These are phyloP conservation scores for Anethum foeniculum DNA, from an alignment of 140 eudicot species.

Conservation along the genomic window DNA sequence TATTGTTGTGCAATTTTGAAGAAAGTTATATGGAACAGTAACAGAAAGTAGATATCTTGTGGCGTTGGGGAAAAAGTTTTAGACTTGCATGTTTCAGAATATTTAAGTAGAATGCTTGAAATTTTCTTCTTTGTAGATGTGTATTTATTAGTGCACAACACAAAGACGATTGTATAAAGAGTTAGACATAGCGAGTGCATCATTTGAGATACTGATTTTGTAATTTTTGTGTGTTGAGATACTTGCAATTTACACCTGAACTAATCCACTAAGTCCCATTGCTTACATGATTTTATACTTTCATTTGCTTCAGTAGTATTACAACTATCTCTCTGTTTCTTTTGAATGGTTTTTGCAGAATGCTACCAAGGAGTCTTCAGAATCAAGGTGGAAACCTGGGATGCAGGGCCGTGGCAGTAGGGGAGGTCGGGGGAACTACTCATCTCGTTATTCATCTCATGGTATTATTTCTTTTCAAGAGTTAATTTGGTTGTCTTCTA, in stretches of 20 bases:
- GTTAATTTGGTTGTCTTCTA: neutral
- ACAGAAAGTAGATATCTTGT: neutral
- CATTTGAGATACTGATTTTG: neutral
- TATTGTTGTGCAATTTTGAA: neutral
- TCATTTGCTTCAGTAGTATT: neutral
- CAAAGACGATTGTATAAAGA: neutral
- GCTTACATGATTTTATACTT: neutral
- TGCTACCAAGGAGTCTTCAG: slow-evolving; percentile 54
- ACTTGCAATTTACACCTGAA: neutral
- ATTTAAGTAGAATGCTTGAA: neutral
- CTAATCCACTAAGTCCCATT: neutral
- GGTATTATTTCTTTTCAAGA: slow-evolving; percentile 29
- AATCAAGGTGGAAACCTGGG: slow-evolving; percentile 61
- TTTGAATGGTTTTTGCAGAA: slow-evolving; percentile 27
- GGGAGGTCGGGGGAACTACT: slow-evolving; percentile 48
- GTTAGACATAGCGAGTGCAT: neutral
- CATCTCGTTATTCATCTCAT: slow-evolving; percentile 38
- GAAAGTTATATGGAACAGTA: neutral
- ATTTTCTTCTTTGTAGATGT: neutral
- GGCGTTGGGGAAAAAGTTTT: neutral
- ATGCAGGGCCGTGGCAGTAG: slow-evolving; percentile 58
- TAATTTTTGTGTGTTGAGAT: neutral
- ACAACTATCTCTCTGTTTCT: neutral
- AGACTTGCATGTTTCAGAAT: neutral
- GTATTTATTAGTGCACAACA: neutral